A percentile compares a stretch with the other conserved stretches of the same genome.
phyloP scores from a whole-genome alignment of 192 early-diverging fungal species.

The Dissophora globulifera region DNA sequence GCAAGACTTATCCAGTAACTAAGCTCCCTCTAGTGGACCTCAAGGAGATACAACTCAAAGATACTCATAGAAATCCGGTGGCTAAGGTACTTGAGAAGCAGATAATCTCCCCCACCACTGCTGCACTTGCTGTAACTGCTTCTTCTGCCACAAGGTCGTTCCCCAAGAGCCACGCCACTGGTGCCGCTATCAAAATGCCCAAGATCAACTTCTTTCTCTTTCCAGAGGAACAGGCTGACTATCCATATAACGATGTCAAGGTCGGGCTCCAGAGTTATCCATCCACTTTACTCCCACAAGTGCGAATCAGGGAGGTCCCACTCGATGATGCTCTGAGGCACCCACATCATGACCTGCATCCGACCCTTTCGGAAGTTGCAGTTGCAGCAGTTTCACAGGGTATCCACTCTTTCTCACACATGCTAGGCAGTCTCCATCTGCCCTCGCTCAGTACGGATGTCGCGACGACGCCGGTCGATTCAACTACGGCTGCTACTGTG shows the following conservation, averaged over 20 bases:
- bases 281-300: neutral
- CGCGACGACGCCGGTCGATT: too few relatives aligned
- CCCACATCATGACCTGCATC: conserved; percentile 24
- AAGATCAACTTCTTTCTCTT: neutral
- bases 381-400: conserved; percentile 6
- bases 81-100: too few relatives aligned
- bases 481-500: too few relatives aligned
- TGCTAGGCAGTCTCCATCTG: neutral
- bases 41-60: too few relatives aligned
- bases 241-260: conserved; percentile 10
- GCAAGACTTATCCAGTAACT: too few relatives aligned
- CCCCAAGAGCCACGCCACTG: conserved; percentile 14
- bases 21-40: neutral
- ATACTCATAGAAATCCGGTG: neutral
- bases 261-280: too few relatives aligned
- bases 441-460: too few relatives aligned
- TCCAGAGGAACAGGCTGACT: conserved; percentile 25
- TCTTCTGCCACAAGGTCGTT: too few relatives aligned
- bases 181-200: conserved; percentile 12
- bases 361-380: conserved; percentile 5
- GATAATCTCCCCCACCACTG: too few relatives aligned
- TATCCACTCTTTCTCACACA: neutral
- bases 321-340: neutral
- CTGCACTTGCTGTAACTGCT: neutral
- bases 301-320: neutral